Conservation (phyloP, 768 basidiomycete genomes). For the Russula emetica region DNA sequence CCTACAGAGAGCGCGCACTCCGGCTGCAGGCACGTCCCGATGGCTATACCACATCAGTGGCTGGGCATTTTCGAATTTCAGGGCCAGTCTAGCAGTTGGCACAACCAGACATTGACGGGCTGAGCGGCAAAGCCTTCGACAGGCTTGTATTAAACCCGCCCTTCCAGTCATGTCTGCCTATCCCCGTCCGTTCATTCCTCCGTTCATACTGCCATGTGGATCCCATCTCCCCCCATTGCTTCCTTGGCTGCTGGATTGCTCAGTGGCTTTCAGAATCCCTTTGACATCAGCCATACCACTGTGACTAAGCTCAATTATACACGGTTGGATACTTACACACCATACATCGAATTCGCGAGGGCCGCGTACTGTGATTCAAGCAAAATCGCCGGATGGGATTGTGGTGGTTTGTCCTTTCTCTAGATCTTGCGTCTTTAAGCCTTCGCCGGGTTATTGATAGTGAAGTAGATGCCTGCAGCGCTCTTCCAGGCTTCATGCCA, state of each 20-base stretch:
- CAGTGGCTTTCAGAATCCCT: not conserved
- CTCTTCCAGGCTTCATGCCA: slow-evolving; percentile 40
- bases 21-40: too few species aligned
- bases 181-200: not conserved
- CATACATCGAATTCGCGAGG: slow-evolving; percentile 50
- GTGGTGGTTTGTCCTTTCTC: slow-evolving; percentile 38
- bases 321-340: slow-evolving; percentile 39
- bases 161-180: not conserved
- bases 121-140: too few species aligned
- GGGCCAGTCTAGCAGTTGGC: too few species aligned
- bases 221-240: not conserved
- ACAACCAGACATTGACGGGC: too few species aligned
- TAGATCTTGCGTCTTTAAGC: not conserved
- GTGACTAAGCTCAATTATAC: slow-evolving; percentile 32
- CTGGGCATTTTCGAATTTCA: too few species aligned
- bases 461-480: slow-evolving; percentile 39
- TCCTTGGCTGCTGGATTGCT: slow-evolving; percentile 11
- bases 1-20: too few species aligned
- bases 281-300: not conserved
- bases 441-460: not conserved
- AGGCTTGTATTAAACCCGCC: not conserved
- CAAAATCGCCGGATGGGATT: slow-evolving; percentile 41
- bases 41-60: too few species aligned
- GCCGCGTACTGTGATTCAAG: slow-evolving; percentile 50
- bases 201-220: slow-evolving; percentile 5